Evolutionary conservation across 2,329 filamentous ascomycete species (phyloP).

Genomic region (Conoideocrella luteorostrata): DNA sequence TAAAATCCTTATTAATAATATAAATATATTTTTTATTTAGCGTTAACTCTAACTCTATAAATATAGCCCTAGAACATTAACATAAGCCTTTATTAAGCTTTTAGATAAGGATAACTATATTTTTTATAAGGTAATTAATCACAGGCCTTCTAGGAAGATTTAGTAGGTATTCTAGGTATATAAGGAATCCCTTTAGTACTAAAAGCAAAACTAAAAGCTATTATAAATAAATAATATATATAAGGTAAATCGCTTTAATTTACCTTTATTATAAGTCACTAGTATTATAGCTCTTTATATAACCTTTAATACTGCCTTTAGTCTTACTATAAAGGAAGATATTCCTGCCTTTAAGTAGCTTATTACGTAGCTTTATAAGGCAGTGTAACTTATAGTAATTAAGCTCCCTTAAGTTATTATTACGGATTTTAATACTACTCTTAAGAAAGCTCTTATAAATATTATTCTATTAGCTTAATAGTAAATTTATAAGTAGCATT

Average conservation of each 20-base stretch:
- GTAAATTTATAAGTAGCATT: background rate
- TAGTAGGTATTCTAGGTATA: background rate
- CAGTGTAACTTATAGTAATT: background rate
- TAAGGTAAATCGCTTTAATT: conserved; percentile 3
- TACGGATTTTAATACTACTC: background rate
- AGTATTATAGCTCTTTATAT: background rate
- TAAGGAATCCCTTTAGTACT: background rate
- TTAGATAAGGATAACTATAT: background rate
- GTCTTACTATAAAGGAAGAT: background rate
- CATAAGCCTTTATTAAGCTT: conserved; percentile 1
- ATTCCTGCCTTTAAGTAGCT: background rate
- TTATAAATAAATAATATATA: background rate
- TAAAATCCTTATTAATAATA: background rate
- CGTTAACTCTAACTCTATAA: background rate
- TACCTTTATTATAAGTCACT: background rate
- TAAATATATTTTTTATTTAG: background rate
- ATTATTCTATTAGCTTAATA: background rate
- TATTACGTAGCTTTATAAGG: background rate
- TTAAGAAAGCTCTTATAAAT: background rate
- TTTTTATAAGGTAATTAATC: background rate
- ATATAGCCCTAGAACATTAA: background rate
- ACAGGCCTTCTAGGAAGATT: background rate
- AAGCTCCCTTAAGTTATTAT: background rate
- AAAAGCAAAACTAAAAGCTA: background rate
- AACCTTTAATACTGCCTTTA: background rate